Evolutionary conservation across 208 protist genomes (phyloP).

Genomic region (Acanthamoeba lugdunensis): DNA sequence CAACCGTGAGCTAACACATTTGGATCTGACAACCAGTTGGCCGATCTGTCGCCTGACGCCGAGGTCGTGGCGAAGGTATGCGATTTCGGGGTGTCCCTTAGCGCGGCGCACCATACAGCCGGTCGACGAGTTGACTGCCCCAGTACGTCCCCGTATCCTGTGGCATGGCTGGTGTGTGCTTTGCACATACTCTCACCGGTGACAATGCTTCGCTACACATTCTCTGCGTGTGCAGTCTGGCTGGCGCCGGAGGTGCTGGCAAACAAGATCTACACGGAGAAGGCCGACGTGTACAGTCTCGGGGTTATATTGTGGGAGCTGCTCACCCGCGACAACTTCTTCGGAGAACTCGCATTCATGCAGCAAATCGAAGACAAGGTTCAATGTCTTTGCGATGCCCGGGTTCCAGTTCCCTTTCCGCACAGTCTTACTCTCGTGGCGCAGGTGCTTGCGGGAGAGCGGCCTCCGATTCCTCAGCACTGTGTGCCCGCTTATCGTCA

Average conservation of each 20-base stretch:
- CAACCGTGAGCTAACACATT: no score
- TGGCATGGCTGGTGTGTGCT: no score
- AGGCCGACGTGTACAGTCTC: not conserved
- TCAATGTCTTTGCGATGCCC: not conserved
- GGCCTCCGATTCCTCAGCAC: not conserved
- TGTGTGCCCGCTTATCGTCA: not conserved
- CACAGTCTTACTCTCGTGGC: not conserved
- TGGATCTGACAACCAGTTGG: not conserved
- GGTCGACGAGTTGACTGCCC: slow-evolving; percentile 53
- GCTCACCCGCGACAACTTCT: not conserved
- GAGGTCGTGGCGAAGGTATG: slow-evolving; percentile 53
- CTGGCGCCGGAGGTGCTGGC: slow-evolving; percentile 20
- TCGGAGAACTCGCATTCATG: not conserved
- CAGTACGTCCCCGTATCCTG: no score
- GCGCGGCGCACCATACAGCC: not conserved
- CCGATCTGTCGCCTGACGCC: not conserved
- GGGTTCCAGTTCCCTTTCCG: no score
- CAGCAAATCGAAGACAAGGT: not conserved
- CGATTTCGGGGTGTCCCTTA: slow-evolving; percentile 60
- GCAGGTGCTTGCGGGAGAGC: not conserved
- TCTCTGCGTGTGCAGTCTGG: not conserved
- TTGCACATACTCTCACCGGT: not conserved
- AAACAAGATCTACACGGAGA: slow-evolving; percentile 38
- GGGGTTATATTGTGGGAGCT: slow-evolving; percentile 55
- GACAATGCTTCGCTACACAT: no score